Base-by-base conservation (phyloP, 2,329 filamentous ascomycete species). In the Phaeosphaeriaceae sp. region DNA sequence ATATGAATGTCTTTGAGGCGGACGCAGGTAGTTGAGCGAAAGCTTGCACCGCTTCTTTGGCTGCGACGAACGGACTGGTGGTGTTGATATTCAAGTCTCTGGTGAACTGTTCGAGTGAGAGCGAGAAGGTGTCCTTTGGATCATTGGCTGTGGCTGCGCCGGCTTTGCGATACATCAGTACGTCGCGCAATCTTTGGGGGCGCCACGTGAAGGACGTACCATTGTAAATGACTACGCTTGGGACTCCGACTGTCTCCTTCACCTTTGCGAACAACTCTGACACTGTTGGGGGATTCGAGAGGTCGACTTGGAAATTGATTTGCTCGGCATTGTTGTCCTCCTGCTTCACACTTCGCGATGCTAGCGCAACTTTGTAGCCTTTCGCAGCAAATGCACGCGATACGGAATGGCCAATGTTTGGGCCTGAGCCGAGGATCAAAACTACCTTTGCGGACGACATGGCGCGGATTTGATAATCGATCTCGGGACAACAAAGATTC, bases 201-300 rank as follows among this genome's bases (percentile, higher is more conserved):
- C 21, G 1, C 3, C 7, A 21, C 13, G 2, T 25, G 20, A 7
- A 11, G 10, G 21, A 36, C 36, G 19, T 50, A 44, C 79, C 79
- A 59, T 82, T 82, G 69, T 82, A 82, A 7, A 82, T 62, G 15
- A 83, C 76, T 27, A 81, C 75, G 27, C 67, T 77, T 1, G 80
- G 80, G 22, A 69, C 62, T 7, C 74, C 62, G 44, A 81, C 72
- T 41, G 73, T 60, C 40, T 67, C 59, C 57, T 77, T 76, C 52
- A 82, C 76, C 19, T 73, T 69, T 5, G 72, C 69, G 66, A 81
- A 82, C 7, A 68, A 31, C 21, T 47, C 48, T 7, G 57, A 42
- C 21, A 77, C 72, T 17, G 69, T 66, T 3, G 70, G 59, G 1
- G 77, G 72, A 3, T 80, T 69, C 40, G 71, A 61, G 1, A 81